A percentile compares a stretch with the other conserved stretches of the same genome.
These are phyloP conservation scores for Botrytis galanthina DNA, from an alignment of 2,329 filamentous ascomycete species.

Conservation along the genomic window DNA sequence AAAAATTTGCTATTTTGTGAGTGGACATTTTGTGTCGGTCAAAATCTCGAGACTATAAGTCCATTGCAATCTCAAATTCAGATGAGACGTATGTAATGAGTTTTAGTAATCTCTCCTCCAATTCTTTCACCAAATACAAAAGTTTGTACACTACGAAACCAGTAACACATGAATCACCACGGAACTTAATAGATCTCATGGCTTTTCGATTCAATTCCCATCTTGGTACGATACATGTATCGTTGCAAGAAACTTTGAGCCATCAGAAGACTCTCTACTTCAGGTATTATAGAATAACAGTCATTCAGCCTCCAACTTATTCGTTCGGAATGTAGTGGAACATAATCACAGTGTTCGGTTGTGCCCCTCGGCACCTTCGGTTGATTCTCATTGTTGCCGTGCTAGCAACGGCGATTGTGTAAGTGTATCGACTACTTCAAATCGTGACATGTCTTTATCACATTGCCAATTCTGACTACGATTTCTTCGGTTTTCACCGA, in stretches of 20 bases:
- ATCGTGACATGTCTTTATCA: constrained; percentile 2
- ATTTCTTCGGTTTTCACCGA: not conserved
- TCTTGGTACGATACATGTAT: constrained; percentile 2
- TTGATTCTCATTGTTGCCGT: not conserved
- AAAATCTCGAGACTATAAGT: not conserved
- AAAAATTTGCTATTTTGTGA: not conserved
- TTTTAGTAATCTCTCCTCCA: not conserved
- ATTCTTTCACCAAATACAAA: not conserved
- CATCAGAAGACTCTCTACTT: constrained; percentile 1
- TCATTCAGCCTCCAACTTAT: not conserved
- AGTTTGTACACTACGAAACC: not conserved
- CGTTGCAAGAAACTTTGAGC: not conserved
- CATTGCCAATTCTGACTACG: not conserved
- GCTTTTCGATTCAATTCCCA: constrained; percentile 7
- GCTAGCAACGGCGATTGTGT: constrained; percentile 10
- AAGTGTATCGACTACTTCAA: not conserved
- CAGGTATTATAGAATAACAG: not conserved
- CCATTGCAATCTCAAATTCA: not conserved
- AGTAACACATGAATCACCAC: not conserved
- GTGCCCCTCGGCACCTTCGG: constrained; percentile 2
- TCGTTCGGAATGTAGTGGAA: not conserved
- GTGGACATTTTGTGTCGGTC: not conserved
- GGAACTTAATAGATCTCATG: not conserved
- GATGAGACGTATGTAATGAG: not conserved
- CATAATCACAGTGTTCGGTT: not conserved